Evolutionary conservation across 2,329 filamentous ascomycete genomes (phyloP).

Genomic region (Saccharata proteae): DNA sequence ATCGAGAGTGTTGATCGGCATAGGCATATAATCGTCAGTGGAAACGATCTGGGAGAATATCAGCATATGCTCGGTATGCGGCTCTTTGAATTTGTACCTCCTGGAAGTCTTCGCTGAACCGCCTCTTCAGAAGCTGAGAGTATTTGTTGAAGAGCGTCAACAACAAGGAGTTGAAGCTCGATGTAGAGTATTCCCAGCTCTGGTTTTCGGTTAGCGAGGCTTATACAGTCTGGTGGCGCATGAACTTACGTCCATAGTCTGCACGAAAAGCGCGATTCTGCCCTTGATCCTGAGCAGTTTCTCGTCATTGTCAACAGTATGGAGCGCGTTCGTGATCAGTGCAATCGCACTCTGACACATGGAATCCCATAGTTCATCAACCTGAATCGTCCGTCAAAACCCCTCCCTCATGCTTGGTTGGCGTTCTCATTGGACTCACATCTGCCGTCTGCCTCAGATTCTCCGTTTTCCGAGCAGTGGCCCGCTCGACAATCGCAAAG

Average conservation of each 20-base stretch:
- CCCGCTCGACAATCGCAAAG: slow-evolving; percentile 91
- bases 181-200: slow-evolving; percentile 83
- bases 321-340: slow-evolving; percentile 67
- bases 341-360: slow-evolving; percentile 84
- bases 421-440: slow-evolving; percentile 43
- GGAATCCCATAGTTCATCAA: slow-evolving; percentile 98
- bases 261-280: slow-evolving; percentile 83
- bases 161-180: slow-evolving; percentile 69
- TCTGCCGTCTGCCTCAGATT: slow-evolving; percentile 73
- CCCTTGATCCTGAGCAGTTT: slow-evolving; percentile 90
- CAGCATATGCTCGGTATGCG: slow-evolving; percentile 6
- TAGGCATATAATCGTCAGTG: slow-evolving; percentile 99
- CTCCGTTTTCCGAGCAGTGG: slow-evolving; percentile 77
- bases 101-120: slow-evolving; percentile 92
- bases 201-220: slow-evolving; percentile 30
- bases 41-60: slow-evolving; percentile 48
- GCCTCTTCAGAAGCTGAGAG: slow-evolving; percentile 74
- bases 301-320: slow-evolving; percentile 76
- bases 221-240: not conserved
- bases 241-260: slow-evolving; percentile 81
- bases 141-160: slow-evolving; percentile 91
- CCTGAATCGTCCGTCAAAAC: slow-evolving; percentile 36
- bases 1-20: slow-evolving; percentile 82
- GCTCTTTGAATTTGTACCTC: too few relatives aligned
- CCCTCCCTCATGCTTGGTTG: too few relatives aligned